A percentile compares a stretch with the other conserved stretches of the same genome.
Evolutionary conservation across 148 eudicot species (phyloP).

Genomic region (Suaeda aralocaspica): DNA sequence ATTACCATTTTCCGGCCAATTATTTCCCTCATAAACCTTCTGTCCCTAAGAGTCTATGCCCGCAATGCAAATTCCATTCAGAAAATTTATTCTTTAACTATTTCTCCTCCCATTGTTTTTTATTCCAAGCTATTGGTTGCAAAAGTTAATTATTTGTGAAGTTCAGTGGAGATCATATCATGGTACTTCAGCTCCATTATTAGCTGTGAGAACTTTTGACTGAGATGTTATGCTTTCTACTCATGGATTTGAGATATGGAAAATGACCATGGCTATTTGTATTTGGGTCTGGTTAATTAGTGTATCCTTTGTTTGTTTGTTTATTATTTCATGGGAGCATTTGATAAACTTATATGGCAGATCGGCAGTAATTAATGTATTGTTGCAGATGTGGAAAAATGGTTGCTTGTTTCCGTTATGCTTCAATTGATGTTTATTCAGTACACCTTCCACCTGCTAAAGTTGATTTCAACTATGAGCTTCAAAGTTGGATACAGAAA

Average conservation of each 20-base stretch:
- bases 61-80: too few species aligned
- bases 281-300: neutral
- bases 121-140: too few species aligned
- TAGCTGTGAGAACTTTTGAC: neutral
- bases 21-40: too few species aligned
- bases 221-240: neutral
- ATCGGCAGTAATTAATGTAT: neutral
- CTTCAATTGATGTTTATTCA: conserved; percentile 92
- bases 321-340: neutral
- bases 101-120: too few species aligned
- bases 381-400: conserved; percentile 77
- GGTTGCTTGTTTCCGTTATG: conserved; percentile 99
- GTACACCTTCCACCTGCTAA: conserved; percentile 83
- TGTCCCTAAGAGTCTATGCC: too few species aligned
- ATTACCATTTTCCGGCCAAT: too few species aligned
- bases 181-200: neutral
- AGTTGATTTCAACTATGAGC: conserved; percentile 71
- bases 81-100: too few species aligned
- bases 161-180: neutral
- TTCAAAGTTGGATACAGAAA: conserved; percentile 74
- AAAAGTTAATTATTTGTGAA: neutral
- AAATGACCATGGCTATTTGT: neutral
- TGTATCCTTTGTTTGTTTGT: neutral
- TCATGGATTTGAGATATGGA: neutral
- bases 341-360: neutral